phyloP scores from a whole-genome alignment of 306 rosid species.

The Citrullus mucosospermus region DNA sequence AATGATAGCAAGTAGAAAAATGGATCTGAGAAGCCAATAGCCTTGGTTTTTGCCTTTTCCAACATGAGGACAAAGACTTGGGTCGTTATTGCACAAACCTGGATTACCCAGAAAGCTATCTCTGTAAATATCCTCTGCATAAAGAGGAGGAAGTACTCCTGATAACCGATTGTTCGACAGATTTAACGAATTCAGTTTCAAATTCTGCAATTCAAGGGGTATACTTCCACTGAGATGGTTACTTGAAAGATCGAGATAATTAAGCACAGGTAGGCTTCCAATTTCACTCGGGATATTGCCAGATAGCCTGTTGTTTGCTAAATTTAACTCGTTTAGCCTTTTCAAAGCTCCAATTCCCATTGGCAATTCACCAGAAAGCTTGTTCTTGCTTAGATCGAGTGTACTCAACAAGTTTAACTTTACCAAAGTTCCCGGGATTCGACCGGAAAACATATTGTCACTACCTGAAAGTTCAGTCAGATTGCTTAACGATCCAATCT shows the following conservation, averaged over 20 bases:
- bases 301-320: conserved; percentile 41
- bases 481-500: conserved; percentile 31
- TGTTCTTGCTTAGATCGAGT: conserved; percentile 51
- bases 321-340: conserved; percentile 52
- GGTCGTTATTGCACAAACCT: conserved; percentile 40
- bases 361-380: conserved; percentile 48
- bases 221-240: conserved; percentile 41
- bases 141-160: conserved; percentile 55
- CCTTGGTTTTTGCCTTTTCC: conserved; percentile 23
- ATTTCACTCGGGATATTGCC: conserved; percentile 50
- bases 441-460: conserved; percentile 35
- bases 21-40: conserved; percentile 36
- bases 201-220: conserved; percentile 46
- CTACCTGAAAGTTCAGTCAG: conserved; percentile 32
- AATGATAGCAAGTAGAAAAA: conserved; percentile 43
- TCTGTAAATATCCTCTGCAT: conserved; percentile 32
- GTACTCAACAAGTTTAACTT: conserved; percentile 32
- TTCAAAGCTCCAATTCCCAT: conserved; percentile 21
- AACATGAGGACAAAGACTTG: conserved; percentile 30
- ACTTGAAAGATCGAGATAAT: conserved; percentile 67
- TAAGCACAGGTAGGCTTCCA: conserved; percentile 47
- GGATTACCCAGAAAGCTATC: conserved; percentile 54
- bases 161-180: conserved; percentile 44
- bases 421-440: conserved; percentile 32
- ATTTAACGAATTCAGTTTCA: conserved; percentile 54